phyloP scores from a whole-genome alignment of 139 green algal genomes.

The Zygnema cylindricum region DNA sequence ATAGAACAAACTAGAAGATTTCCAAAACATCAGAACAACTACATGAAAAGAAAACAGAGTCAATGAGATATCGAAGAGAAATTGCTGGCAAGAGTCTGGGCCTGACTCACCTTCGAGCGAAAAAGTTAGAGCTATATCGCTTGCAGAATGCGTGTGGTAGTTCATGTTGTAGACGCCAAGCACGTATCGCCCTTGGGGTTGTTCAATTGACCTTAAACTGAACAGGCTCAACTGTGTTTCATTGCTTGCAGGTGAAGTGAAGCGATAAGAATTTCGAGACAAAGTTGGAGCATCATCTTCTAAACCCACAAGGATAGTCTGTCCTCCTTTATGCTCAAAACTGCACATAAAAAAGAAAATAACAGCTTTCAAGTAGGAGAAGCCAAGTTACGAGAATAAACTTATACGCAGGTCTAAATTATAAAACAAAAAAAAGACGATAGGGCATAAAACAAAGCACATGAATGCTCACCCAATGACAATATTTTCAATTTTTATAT shows the following conservation, averaged over 20 bases:
- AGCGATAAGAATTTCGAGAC: background rate
- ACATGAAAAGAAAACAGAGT: background rate
- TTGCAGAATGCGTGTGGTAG: background rate
- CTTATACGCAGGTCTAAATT: no score
- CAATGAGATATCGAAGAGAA: no score
- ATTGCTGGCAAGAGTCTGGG: background rate
- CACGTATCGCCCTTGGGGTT: background rate
- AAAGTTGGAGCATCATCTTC: background rate
- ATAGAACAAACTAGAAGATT: background rate
- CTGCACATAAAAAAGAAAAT: background rate
- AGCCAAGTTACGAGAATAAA: no score
- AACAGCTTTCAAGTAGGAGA: no score
- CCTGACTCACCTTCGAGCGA: background rate
- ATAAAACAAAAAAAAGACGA: background rate
- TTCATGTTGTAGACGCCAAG: background rate
- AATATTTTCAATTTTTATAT: background rate
- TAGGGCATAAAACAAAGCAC: background rate
- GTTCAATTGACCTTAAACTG: background rate
- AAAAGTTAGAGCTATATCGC: background rate
- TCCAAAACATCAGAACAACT: background rate
- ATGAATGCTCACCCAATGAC: constrained; percentile 36
- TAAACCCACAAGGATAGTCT: background rate
- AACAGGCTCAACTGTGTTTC: background rate
- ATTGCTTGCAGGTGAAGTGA: background rate
- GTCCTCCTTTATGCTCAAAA: background rate